Evolutionary conservation across 1,139 yeast species (phyloP), one percentile per base, ranked within the genome.

Genomic region (Blastobotrys apis): DNA sequence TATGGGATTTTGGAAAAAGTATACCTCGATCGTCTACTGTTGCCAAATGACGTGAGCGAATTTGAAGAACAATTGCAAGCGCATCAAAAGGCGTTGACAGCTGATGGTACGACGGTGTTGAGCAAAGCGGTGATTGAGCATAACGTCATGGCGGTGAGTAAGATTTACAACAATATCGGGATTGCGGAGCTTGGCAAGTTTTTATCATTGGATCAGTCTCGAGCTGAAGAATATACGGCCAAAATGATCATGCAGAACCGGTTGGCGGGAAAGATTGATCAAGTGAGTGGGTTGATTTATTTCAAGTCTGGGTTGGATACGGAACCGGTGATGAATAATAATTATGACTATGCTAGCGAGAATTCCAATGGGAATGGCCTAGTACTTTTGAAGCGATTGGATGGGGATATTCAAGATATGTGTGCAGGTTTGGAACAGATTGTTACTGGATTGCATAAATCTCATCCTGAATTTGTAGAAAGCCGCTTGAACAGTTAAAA

Each of bases 181-280:
- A 47, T 63, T 30, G 43, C 50, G 3, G 57, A 60, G 33, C 52
- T 65, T 17, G 65, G 61, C 4, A 48, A 47, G 34, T 47, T 64
- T 20, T 51, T 65, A 30, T 63, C 56, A 3, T 51, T 65, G 16
- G 56, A 54, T 16, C 48, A 51, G 16, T 50, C 51, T 13, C 53
- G 56, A 26, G 64, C 66, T 2, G 69, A 65, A 45, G 55, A 53
- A 4, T 63, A 56, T 41, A 59, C 65, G 1, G 63, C 63, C 27
- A 56, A 54, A 21, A 65, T 65, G 68, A 60, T 65, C 36, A 50
- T 54, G 15, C 67, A 62, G 43, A 60, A 62, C 26, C 55, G 69
- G 4, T 49, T 65, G 27, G 49, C 53, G 9, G 69, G 66, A 5
- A 51, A 54, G 19, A 64, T 65, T 39, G 68, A 65, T 45, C 68